Percentiles rank a stretch among this genome's conserved stretches.
Evolutionary conservation across 2,329 filamentous ascomycete species (phyloP).

Genomic region (Mollisiaceae sp.): DNA sequence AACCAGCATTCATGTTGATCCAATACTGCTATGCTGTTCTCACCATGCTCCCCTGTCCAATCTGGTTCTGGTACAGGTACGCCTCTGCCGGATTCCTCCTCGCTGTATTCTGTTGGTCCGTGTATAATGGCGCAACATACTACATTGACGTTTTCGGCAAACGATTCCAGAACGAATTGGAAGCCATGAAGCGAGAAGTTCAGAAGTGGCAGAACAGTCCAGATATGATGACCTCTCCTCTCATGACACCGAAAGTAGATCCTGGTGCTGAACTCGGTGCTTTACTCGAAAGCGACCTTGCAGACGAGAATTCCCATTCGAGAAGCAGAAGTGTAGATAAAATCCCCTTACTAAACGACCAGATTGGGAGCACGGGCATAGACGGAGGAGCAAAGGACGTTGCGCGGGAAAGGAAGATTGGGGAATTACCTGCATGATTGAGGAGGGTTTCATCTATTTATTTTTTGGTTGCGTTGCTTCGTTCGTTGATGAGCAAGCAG

Average conservation of each 20-base stretch:
- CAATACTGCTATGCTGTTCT: conserved; percentile 90
- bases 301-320: conserved; percentile 20
- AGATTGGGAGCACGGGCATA: conserved; percentile 47
- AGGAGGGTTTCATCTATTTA: neutral
- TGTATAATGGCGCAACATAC: conserved; percentile 96
- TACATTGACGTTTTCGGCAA: conserved; percentile 99
- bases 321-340: conserved; percentile 50
- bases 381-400: conserved; percentile 53
- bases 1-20: conserved; percentile 92
- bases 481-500: neutral
- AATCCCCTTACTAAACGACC: conserved; percentile 62
- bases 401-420: conserved; percentile 53
- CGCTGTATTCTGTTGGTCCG: conserved; percentile 88
- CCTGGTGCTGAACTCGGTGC: conserved; percentile 28
- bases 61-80: conserved; percentile 93
- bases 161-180: conserved; percentile 94
- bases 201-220: conserved; percentile 79
- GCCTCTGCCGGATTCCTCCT: conserved; percentile 78
- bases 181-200: conserved; percentile 86
- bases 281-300: conserved; percentile 23
- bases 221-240: conserved; percentile 50
- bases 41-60: conserved; percentile 91
- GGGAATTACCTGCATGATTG: conserved; percentile 38
- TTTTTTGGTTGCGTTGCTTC: neutral
- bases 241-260: conserved; percentile 45